These are phyloP conservation scores for Bidens hawaiensis DNA, from an alignment of 140 eudicot species.

Conservation along the genomic window DNA sequence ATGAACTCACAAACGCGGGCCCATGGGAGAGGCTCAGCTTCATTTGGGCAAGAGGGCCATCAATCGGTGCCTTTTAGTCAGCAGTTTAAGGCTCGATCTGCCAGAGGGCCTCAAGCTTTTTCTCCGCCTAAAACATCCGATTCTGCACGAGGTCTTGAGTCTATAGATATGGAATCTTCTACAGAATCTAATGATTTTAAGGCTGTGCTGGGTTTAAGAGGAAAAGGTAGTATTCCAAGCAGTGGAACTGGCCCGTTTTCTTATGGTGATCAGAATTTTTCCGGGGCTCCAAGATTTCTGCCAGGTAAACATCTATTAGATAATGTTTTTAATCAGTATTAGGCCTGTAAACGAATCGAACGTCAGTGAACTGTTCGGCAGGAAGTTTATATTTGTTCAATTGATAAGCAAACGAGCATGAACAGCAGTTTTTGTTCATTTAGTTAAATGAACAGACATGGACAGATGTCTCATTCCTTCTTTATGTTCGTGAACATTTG, in stretches of 20 bases:
- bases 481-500: too few relatives aligned
- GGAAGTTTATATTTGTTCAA: too few relatives aligned
- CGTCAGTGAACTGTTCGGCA: too few relatives aligned
- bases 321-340: too few relatives aligned
- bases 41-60: slow-evolving; percentile 41
- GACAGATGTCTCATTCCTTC: too few relatives aligned
- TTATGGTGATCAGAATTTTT: too few relatives aligned
- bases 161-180: slow-evolving; percentile 41
- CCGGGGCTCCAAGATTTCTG: too few relatives aligned
- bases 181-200: slow-evolving; percentile 50
- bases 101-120: slow-evolving; percentile 50
- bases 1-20: slow-evolving; percentile 35
- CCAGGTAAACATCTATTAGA: background rate
- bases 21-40: slow-evolving; percentile 55
- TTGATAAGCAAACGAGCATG: too few relatives aligned
- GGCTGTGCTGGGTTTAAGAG: slow-evolving; percentile 60
- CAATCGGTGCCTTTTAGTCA: slow-evolving; percentile 52
- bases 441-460: too few relatives aligned
- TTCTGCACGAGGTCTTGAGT: slow-evolving; percentile 36
- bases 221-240: slow-evolving; percentile 52
- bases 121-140: slow-evolving; percentile 64
- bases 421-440: too few relatives aligned
- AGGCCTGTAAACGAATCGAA: too few relatives aligned
- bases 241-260: too few relatives aligned
- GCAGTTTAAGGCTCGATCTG: slow-evolving; percentile 53